Base-by-base conservation (phyloP, 1,284 basidiomycete species). In the Ustilago xerochloae region DNA sequence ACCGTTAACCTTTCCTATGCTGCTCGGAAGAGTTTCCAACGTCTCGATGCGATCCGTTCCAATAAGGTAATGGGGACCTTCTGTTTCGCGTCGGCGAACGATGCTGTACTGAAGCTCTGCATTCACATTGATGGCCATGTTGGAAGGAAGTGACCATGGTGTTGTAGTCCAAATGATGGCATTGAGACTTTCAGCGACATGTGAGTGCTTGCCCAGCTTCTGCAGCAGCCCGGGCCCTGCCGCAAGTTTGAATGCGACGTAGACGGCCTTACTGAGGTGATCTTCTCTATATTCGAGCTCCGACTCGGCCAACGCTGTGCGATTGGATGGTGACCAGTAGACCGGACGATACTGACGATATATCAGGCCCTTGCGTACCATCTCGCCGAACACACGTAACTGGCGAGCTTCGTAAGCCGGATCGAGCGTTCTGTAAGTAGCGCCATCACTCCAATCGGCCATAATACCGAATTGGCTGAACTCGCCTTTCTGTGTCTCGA, bases 121-220 rank as follows among this genome's bases (percentile, higher is more conserved):
- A 75, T 94, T 88, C 1, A 95, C 91, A 3, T 93, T 92, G 52
- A 99, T 91, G 6, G 91, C 94, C 94, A 96, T 94, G 81, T 99
- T 99, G 0, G 93, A 93, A 1, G 93, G 93, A 47, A 99, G 86
- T 7, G 93, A 97, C 96, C 96, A 99, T 0, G 97, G 93, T 0
- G 96, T 99, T 0, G 97, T 99, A 1, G 96, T 99, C 97, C 97
- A 99, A n/a, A 97, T 91, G 30, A 94, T 86, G 10, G 96, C 78
- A 18, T 88, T 87, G 3, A 91, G 84, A 16, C 83, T 75, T 39
- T 80, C 7, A 30, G 71, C 59, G 15, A 77, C 33, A 18, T 88
- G 86, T 16, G 54, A 57, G 15, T 55, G 33, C 16, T 35, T 12
- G 0, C 48, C 58, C 6, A 62, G 39, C 41, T 65, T 59, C 13